Base-by-base conservation (phyloP, 2,329 filamentous ascomycete species). In the Epichloe uncinata region DNA sequence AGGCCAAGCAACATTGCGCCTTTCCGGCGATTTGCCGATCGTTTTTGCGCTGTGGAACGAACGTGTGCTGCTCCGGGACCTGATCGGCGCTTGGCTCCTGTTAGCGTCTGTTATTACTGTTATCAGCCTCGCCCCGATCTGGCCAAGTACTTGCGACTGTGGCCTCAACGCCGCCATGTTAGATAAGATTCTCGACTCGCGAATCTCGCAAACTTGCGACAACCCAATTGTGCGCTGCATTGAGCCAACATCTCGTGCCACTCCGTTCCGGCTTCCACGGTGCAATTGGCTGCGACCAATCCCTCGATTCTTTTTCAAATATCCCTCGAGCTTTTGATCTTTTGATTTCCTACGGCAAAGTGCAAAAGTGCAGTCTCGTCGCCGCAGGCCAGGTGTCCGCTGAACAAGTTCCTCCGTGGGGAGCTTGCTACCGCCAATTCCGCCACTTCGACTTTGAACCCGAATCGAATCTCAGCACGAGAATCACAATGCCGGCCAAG, bases 401-500 rank as follows among this genome's bases (percentile, higher is more conserved):
- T n/a, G n/a, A n/a, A n/a, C n/a, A n/a, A n/a, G n/a, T n/a, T n/a
- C n/a, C n/a, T n/a, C n/a, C n/a, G n/a, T n/a, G n/a, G n/a, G 18
- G 33, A 49, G 30, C 46, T 44, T 38, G 37, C 36, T 22, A 18
- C 42, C 18, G n/a, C 26, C 34, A 16, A 13, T 33, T 18, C 34
- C 20, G 4, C 45, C 13, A 37, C 5, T 12, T 40, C 15, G 15
- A 34, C 20, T 4, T 30, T 43, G 41, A 41, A 30, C 3, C 22
- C 41, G 12, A 35, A 12, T 20, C 16, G n/a, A 20, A 15, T 22
- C 12, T 43, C 20, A 22, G 9, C 22, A 22, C 22, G 20, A n/a
- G 1, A 20, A 35, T 45, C 47, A 48, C 56, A 46, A 97, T 97
- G 93, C 75, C 90, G 57, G 72, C 84, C 63, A 95, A 95, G 74